phyloP scores from a whole-genome alignment of 306 rosid species.

The Acmispon strigosus region DNA sequence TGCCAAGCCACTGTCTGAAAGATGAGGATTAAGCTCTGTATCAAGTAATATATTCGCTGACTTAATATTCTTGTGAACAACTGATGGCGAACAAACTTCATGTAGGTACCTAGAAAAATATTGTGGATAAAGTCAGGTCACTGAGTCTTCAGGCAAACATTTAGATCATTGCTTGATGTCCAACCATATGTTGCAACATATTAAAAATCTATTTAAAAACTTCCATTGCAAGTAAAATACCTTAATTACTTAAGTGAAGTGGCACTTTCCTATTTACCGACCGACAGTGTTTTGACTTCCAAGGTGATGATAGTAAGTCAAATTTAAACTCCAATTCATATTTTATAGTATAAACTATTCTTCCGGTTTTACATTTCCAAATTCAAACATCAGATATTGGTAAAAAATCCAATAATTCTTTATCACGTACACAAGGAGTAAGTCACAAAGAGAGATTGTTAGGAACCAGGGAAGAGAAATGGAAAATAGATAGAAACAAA shows the following conservation, averaged over 20 bases:
- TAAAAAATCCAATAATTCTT: background rate
- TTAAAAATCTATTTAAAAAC: background rate
- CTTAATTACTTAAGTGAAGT: background rate
- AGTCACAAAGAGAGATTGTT: background rate
- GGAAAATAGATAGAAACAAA: too few relatives aligned
- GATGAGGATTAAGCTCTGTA: slow-evolving; percentile 92
- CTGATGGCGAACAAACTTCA: slow-evolving; percentile 89
- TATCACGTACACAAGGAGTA: background rate
- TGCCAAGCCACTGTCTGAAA: slow-evolving; percentile 87
- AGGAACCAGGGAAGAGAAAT: too few relatives aligned
- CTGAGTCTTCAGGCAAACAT: slow-evolving; percentile 3
- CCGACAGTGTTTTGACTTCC: background rate
- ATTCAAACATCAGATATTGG: background rate
- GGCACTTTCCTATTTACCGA: background rate
- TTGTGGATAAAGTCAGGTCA: slow-evolving; percentile 7
- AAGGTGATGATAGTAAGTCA: background rate
- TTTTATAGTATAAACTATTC: background rate
- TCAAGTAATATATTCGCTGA: slow-evolving; percentile 84
- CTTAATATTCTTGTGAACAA: slow-evolving; percentile 84
- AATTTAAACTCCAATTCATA: background rate
- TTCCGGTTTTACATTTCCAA: background rate
- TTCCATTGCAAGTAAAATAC: background rate
- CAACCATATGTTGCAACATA: slow-evolving; percentile 9
- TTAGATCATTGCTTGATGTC: slow-evolving; percentile 7
- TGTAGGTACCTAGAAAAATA: slow-evolving; percentile 75